These are phyloP conservation scores for Marasmius fiardii DNA, from an alignment of 1,284 basidiomycete species.

Conservation along the genomic window DNA sequence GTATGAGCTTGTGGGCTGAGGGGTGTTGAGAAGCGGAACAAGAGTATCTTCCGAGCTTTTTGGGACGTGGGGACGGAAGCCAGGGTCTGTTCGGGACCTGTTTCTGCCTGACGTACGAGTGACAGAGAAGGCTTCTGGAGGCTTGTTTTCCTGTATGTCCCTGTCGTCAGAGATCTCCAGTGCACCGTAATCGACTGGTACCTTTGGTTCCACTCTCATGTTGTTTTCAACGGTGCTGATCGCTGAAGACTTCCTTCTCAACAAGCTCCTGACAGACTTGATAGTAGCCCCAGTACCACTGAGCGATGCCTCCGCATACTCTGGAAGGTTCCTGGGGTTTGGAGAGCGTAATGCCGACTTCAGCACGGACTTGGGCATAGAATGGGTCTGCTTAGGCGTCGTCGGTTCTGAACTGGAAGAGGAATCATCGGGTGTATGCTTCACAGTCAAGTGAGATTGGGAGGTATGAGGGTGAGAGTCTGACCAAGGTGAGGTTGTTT, in stretches of 20 bases:
- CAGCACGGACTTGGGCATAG: constrained; percentile 30
- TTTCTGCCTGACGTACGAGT: not conserved
- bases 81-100: constrained; percentile 40
- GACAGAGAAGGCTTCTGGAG: constrained; percentile 7
- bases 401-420: constrained; percentile 14
- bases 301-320: constrained; percentile 2
- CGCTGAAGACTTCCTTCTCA: constrained; percentile 27
- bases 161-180: not conserved
- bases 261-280: constrained; percentile 28
- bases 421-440: not conserved
- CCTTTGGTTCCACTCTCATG: constrained; percentile 9
- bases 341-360: constrained; percentile 41
- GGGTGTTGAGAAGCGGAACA: constrained; percentile 14
- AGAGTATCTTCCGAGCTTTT: constrained; percentile 7
- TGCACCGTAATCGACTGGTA: not conserved
- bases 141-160: constrained; percentile 4
- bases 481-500: not conserved
- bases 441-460: not conserved
- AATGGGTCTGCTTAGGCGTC: constrained; percentile 17
- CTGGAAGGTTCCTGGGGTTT: constrained; percentile 21
- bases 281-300: constrained; percentile 21
- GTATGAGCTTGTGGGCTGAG: constrained; percentile 1
- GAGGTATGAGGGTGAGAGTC: constrained; percentile 6
- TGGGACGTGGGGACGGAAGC: constrained; percentile 18
- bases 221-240: constrained; percentile 2